Base-by-base conservation (phyloP, 163 green algal genomes). In the Prototheca stagnorum region DNA sequence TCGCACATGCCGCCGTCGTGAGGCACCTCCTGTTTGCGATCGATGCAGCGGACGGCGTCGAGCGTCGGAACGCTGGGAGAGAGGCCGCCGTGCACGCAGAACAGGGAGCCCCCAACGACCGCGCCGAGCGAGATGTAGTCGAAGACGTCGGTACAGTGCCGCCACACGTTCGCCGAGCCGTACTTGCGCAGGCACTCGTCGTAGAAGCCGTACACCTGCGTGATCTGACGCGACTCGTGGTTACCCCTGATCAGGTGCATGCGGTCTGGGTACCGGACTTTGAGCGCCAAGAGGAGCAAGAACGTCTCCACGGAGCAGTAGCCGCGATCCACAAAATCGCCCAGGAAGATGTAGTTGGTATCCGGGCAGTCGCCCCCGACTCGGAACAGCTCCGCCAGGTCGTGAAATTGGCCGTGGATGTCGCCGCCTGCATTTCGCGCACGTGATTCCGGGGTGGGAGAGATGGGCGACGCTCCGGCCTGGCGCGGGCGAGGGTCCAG, bases 291-390 rank as follows among this genome's bases (percentile, higher is more conserved):
- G 34, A 99, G 70, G 42, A 99, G 67, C 7, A 88, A 75, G 29
- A 95, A 94, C 7, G 87, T 97, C 57, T 97, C 89, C 23, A 97
- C 87, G 35, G 62, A 81, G 57, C 89, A 83, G 53, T 89, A 97
- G 22, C 85, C 86, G 5, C 88, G 65, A 56, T 97, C 88, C 12
- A 98, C 90, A 65, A 96, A 98, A 74, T 98, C 89, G 3, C 89
- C 89, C 82, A 98, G 92, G 69, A 98, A 98, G 25, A 97, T 59
- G 49, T 97, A 98, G 66, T 95, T 97, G 14, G 86, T 97, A 54
- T 95, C 77, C 0, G 89, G 89, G 44, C 78, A 90, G 47, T 93
- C 81, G n/a, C 88, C 90, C 19, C 88, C 89, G 8, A 95, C 92
- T 28, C 76, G 72, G 64, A 98, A 98, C 17, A 98, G 78, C 75